Base-by-base conservation (phyloP, 2,329 filamentous ascomycete genomes). In the Ustilaginoidea virens region DNA sequence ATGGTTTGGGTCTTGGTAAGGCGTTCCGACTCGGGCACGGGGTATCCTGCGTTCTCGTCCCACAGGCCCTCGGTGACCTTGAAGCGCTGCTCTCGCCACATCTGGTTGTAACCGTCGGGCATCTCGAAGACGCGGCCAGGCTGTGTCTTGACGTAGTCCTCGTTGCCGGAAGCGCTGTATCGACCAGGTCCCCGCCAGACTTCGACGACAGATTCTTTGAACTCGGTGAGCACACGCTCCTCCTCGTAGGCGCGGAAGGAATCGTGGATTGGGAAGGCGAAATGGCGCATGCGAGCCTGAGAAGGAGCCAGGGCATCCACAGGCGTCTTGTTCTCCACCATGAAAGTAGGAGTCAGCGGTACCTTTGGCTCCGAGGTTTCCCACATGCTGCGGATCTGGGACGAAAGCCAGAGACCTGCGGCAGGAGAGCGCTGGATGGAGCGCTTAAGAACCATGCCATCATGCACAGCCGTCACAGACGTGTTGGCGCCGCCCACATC, bases 121-220 rank as follows among this genome's bases (percentile, higher is more conserved):
- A 98, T 90, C 60, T 98, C 90, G 46, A 94, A 98, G 8, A 90
- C 80, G 29, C 83, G 77, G 23, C 82, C 81, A 1, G 83, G 81
- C 38, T 75, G 73, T 25, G 58, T 65, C 49, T 70, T 76, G 33
- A 76, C 75, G 27, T 73, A 63, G 23, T 94, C 86, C 47, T 90
- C 74, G 48, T 87, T 92, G 21, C 75, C 73, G 14, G 58, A 68
- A 40, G 52, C 56, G 23, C 53, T 52, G 43, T 83, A 73, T 36
- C 74, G 68, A 34, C 76, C 76, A 0, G 81, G 81, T 1, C 82
- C 82, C 16, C 74, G 71, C 87, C 90, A 98, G 10, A 87, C 74
- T 56, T 94, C 85, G 17, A 96, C 85, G 11, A 94, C 83, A 12
- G 80, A 92, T 58, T 98, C 92, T 60, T 98, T 98, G 69, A 92